Percentiles rank a stretch among this genome's conserved stretches.
phyloP scores from a whole-genome alignment of 164 flowering plant genomes.

The Vitis rupestris region DNA sequence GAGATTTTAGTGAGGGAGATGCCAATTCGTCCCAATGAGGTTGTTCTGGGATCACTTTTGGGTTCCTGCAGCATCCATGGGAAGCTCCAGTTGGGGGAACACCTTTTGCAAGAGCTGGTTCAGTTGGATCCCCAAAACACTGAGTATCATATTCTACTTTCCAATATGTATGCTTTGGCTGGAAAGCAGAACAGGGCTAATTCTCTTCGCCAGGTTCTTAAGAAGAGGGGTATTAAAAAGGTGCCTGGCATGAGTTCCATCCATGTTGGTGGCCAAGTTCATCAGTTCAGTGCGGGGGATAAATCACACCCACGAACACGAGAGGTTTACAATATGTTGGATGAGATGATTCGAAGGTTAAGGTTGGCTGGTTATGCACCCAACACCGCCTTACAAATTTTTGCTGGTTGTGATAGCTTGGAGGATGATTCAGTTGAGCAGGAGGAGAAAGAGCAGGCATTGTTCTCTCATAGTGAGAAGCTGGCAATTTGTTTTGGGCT shows the following conservation, averaged over 20 bases:
- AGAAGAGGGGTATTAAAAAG: conserved; percentile 41
- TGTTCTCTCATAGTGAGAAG: conserved; percentile 63
- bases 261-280: conserved; percentile 42
- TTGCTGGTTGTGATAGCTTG: conserved; percentile 20
- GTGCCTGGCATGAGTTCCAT: conserved; percentile 68
- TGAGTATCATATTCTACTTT: conserved; percentile 54
- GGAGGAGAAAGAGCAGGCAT: conserved; percentile 59
- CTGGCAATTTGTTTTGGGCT: conserved; percentile 61
- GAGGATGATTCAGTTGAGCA: conserved; percentile 16
- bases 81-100: conserved; percentile 48
- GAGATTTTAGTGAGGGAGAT: conserved; percentile 43
- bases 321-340: conserved; percentile 41
- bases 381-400: conserved; percentile 28
- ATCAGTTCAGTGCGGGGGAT: conserved; percentile 63
- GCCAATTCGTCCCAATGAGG: conserved; percentile 63
- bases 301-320: conserved; percentile 46
- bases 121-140: conserved; percentile 51
- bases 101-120: conserved; percentile 33
- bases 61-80: conserved; percentile 60
- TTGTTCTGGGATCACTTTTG: conserved; percentile 65
- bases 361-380: conserved; percentile 52
- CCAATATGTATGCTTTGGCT: conserved; percentile 53
- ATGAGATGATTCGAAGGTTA: conserved; percentile 45
- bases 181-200: conserved; percentile 42
- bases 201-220: conserved; percentile 38